These are phyloP conservation scores for Seminavis robusta DNA, from an alignment of 108 stramenopile species.

Conservation along the genomic window DNA sequence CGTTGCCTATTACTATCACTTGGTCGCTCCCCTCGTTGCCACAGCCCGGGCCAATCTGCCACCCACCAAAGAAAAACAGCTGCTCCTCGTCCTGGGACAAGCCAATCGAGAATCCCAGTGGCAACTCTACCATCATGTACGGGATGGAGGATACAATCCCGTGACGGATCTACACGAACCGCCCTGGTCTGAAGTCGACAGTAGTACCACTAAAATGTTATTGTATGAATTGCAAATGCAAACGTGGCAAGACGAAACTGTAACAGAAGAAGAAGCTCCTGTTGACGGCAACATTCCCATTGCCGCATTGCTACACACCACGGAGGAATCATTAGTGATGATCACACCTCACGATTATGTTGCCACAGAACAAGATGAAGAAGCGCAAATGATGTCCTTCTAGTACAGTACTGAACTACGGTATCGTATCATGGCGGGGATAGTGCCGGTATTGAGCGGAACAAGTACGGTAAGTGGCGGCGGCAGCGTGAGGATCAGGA, in stretches of 20 bases:
- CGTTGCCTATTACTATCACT: conserved; percentile 24
- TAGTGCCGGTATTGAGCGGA: too few species aligned
- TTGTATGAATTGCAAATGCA: conserved; percentile 16
- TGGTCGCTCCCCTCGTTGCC: conserved; percentile 24
- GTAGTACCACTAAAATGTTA: conserved; percentile 11
- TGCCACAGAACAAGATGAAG: conserved; percentile 13
- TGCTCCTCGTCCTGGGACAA: conserved; percentile 13
- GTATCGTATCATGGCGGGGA: too few species aligned
- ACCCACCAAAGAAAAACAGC: background rate
- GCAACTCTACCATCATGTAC: conserved; percentile 22
- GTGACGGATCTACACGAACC: conserved; percentile 14
- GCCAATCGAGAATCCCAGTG: conserved; percentile 27
- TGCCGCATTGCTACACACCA: conserved; percentile 2
- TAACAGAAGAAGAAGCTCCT: background rate
- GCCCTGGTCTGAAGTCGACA: conserved; percentile 16
- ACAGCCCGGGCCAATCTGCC: background rate
- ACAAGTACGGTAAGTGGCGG: too few species aligned
- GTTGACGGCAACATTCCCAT: conserved; percentile 9
- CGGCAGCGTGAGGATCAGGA: too few species aligned
- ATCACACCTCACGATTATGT: conserved; percentile 10
- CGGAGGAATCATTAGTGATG: background rate
- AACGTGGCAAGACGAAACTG: conserved; percentile 1
- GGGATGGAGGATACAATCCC: conserved; percentile 28
- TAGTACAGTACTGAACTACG: too few species aligned
- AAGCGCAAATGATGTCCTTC: conserved; percentile 13